Conservation (phyloP, 1,139 yeast genomes). For the Candida smagusa region DNA sequence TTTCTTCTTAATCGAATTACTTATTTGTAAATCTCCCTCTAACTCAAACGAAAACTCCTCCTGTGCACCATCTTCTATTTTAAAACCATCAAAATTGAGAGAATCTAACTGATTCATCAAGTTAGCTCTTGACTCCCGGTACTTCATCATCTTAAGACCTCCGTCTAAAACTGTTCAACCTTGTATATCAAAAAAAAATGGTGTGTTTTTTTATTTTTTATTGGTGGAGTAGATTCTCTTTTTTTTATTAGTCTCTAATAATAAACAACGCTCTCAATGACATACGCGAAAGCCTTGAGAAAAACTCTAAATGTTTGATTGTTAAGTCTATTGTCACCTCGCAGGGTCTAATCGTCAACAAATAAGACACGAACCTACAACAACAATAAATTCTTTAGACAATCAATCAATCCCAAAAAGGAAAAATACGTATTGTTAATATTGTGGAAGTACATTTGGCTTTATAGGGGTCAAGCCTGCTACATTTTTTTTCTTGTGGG, state of each 20-base stretch:
- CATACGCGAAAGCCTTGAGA: background rate
- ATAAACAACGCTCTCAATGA: too few species aligned
- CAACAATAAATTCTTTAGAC: background rate
- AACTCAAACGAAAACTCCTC: background rate
- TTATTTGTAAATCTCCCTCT: background rate
- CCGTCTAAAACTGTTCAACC: background rate
- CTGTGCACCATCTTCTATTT: background rate
- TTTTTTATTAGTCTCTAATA: too few species aligned
- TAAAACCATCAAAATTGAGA: conserved; percentile 4
- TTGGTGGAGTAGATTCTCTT: too few species aligned
- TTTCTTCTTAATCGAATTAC: background rate
- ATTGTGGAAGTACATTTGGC: too few species aligned
- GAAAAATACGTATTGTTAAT: conserved; percentile 1
- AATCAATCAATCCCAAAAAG: conserved; percentile 2
- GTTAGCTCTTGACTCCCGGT: conserved; percentile 5
- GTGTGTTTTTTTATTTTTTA: too few species aligned
- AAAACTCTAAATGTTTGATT: background rate
- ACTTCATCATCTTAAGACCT: conserved; percentile 1
- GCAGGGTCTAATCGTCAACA: conserved; percentile 1
- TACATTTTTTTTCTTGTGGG: too few species aligned
- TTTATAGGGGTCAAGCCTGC: too few species aligned
- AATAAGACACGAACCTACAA: background rate
- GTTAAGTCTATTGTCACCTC: background rate
- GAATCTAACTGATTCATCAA: conserved; percentile 5
- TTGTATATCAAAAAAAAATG: too few species aligned